Evolutionary conservation across 2,329 filamentous ascomycete species (phyloP).

Genomic region (Pseudogymnoascus sp.): DNA sequence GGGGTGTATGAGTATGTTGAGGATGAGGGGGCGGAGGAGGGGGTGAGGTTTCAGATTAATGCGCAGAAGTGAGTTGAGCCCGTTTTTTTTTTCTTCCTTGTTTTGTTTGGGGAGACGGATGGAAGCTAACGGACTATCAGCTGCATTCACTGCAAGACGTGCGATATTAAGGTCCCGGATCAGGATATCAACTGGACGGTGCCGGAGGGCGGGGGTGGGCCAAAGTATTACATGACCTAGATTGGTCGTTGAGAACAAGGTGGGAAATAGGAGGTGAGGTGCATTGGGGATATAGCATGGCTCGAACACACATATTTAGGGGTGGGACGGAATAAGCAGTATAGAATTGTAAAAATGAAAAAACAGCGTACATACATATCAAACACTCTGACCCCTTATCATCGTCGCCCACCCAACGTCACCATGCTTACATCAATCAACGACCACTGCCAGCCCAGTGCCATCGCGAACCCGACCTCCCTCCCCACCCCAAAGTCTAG

Average conservation of each 20-base stretch:
- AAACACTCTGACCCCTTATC: not conserved
- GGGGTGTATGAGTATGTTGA: conserved; percentile 98
- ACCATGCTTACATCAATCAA: too few relatives aligned
- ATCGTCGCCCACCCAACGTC: not conserved
- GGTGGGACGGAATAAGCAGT: not conserved
- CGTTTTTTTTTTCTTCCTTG: not conserved
- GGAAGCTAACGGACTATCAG: conserved; percentile 39
- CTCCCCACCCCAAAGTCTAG: too few relatives aligned
- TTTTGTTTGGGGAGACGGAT: not conserved
- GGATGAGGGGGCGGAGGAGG: conserved; percentile 75
- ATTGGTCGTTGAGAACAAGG: not conserved
- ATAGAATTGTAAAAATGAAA: not conserved
- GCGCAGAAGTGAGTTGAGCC: conserved; percentile 73
- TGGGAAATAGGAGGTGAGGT: not conserved
- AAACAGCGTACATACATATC: not conserved
- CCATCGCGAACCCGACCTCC: too few relatives aligned
- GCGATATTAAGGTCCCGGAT: conserved; percentile 93
- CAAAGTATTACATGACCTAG: conserved; percentile 61
- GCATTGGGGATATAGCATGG: not conserved
- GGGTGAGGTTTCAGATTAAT: conserved; percentile 96
- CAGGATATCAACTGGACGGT: conserved; percentile 98
- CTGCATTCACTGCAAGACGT: conserved; percentile 99
- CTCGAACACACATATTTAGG: not conserved
- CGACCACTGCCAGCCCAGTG: too few relatives aligned
- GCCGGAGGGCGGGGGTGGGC: conserved; percentile 79